These are phyloP conservation scores for Ustilago cynodontis DNA, from an alignment of 1,284 basidiomycete genomes.

Conservation along the genomic window DNA sequence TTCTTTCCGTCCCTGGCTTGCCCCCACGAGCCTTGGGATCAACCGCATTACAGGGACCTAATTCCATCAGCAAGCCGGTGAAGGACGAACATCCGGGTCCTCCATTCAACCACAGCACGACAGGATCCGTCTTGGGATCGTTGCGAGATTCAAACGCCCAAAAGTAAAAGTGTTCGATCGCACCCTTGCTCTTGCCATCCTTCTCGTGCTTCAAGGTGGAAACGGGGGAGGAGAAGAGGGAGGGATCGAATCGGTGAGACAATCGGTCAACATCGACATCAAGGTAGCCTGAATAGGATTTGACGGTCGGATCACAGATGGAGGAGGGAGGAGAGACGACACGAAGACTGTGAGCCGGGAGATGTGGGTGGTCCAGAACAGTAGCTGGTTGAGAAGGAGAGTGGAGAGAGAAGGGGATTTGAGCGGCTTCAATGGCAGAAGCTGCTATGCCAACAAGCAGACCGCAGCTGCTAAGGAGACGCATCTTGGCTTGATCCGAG, in stretches of 20 bases:
- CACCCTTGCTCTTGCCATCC: constrained; percentile 47
- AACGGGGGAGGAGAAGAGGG: constrained; percentile 10
- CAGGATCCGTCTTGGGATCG: constrained; percentile 61
- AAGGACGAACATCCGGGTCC: constrained; percentile 66
- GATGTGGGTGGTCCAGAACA: constrained; percentile 53
- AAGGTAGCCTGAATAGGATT: constrained; percentile 67
- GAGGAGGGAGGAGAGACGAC: constrained; percentile 50
- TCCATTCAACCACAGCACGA: constrained; percentile 68
- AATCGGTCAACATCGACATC: constrained; percentile 67
- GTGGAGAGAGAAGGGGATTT: constrained; percentile 44
- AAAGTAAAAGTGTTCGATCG: constrained; percentile 69
- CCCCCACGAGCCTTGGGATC: constrained; percentile 39
- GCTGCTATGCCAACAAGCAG: constrained; percentile 21
- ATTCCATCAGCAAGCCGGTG: constrained; percentile 67
- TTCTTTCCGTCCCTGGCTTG: constrained; percentile 54
- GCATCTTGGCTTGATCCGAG: constrained; percentile 18
- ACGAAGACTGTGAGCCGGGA: constrained; percentile 67
- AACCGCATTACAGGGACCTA: constrained; percentile 66
- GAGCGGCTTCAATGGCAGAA: constrained; percentile 26
- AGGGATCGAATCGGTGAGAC: constrained; percentile 14
- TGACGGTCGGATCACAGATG: constrained; percentile 58
- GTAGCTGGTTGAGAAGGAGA: constrained; percentile 1
- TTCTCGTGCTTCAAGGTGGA: constrained; percentile 27
- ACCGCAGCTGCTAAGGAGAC: constrained; percentile 6
- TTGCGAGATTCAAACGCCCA: constrained; percentile 68